Conservation (phyloP, 495 filamentous ascomycete genomes). For the Alectoria sarmentosa region DNA sequence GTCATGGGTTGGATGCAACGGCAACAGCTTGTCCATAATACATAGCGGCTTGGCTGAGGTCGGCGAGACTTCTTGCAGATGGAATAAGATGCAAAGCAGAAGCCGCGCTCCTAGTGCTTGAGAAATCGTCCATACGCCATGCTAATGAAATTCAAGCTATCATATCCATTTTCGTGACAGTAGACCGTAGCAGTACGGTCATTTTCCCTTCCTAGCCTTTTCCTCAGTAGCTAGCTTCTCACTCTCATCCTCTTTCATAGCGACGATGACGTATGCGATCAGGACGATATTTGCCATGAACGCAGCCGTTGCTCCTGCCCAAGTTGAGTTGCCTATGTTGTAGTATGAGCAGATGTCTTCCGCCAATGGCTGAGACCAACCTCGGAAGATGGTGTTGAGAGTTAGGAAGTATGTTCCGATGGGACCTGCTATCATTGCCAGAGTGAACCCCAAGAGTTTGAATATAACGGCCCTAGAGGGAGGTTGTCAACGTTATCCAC, state of each 20-base stretch:
- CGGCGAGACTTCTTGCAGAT: background rate
- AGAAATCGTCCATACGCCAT: constrained; percentile 1
- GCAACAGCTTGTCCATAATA: constrained; percentile 18
- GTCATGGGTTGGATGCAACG: constrained; percentile 17
- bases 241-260: constrained; percentile 77
- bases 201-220: constrained; percentile 57
- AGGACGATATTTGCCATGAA: constrained; percentile 87
- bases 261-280: constrained; percentile 84
- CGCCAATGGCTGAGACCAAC: constrained; percentile 39
- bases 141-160: background rate
- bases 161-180: background rate
- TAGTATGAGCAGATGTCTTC: constrained; percentile 11
- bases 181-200: constrained; percentile 20
- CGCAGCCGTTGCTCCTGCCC: constrained; percentile 75
- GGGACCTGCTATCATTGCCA: constrained; percentile 81
- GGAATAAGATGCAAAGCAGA: constrained; percentile 10
- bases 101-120: background rate
- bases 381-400: constrained; percentile 66
- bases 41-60: constrained; percentile 4
- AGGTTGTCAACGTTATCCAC: constrained; percentile 19
- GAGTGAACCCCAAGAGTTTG: constrained; percentile 83
- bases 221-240: constrained; percentile 54
- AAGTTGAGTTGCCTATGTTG: constrained; percentile 73
- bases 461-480: constrained; percentile 67
- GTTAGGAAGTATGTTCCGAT: constrained; percentile 83